These are phyloP conservation scores for Cardamine resedifolia DNA, from an alignment of 345 rosid genomes.

Conservation along the genomic window DNA sequence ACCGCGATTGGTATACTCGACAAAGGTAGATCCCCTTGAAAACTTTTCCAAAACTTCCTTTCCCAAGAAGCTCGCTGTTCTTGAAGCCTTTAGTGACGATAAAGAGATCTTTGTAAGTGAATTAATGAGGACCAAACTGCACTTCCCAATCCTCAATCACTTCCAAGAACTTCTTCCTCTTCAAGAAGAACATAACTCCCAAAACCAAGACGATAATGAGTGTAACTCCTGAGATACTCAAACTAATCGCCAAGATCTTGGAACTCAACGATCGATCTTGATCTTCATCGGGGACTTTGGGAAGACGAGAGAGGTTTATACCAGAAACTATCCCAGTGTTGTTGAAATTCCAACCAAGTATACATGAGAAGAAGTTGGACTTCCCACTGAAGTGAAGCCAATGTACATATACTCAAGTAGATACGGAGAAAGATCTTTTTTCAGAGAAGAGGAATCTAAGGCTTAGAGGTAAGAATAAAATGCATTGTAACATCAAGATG, in stretches of 20 bases:
- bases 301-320: constrained; percentile 45
- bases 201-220: constrained; percentile 33
- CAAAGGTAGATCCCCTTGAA: constrained; percentile 54
- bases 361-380: constrained; percentile 51
- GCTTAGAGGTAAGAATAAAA: constrained; percentile 37
- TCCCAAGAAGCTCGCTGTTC: constrained; percentile 60
- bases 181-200: constrained; percentile 8
- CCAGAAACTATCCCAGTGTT: constrained; percentile 36
- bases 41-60: constrained; percentile 74
- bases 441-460: constrained; percentile 32
- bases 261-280: constrained; percentile 11
- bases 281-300: constrained; percentile 37
- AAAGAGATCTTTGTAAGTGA: constrained; percentile 54
- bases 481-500: constrained; percentile 45
- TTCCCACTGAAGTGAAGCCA: constrained; percentile 74
- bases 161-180: constrained; percentile 30
- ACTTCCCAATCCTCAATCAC: constrained; percentile 67
- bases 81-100: constrained; percentile 63
- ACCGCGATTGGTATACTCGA: constrained; percentile 54
- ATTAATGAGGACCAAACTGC: constrained; percentile 67
- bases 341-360: constrained; percentile 69
- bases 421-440: constrained; percentile 32
- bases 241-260: constrained; percentile 42
- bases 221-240: constrained; percentile 32
- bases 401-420: constrained; percentile 42